Evolutionary conservation across 2,329 filamentous ascomycete genomes (phyloP), one percentile per base, ranked within the genome.

Genomic region (Fusarium paranaense): DNA sequence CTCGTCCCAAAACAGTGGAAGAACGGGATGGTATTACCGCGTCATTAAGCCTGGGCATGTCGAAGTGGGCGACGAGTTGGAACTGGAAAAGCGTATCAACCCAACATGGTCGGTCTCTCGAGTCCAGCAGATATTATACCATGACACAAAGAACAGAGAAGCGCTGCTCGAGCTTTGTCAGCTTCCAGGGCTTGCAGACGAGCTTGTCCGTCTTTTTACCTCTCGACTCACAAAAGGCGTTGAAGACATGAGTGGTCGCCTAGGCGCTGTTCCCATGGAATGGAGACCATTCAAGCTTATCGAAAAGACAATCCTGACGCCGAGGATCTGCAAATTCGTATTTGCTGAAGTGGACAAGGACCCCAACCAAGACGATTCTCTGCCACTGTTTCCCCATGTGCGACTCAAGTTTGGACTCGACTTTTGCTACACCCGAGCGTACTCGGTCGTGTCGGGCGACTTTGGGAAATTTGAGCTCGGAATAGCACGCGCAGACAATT

Each of bases 11-110:
- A 59, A 58, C 2, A 76, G 52, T 13, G 73, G 73, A 3, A 56
- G 73, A 1, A 74, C 71, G 0, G 73, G 73, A 1, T 75, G 73
- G 73, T 74, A 74, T 14, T 74, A 72, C 6, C 71, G 71, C 7
- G 71, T 74, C 27, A 30, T 74, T 1, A 40, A 71, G 4, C 67
- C 67, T 4, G 70, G 70, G 5, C 40, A 62, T 0, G 62, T 72
- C 6, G 42, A 73, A 2, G 56, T 56, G 13, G 66, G 70, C 11
- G 70, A 70, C 10, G 25, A 37, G 2, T 50, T 72, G 7, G 18
- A 72, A 4, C 47, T 72, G 8, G 25, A 56, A 4, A 58, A 73
- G n/a, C 66, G 70, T 4, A 67, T 66, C 1, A 65, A 72, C 8
- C 61, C 70, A 8, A 56, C 61, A 9, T 72, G 70, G 70, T n/a